Conservation (phyloP, 192 early-diverging fungal genomes). For the Linnemannia exigua region DNA sequence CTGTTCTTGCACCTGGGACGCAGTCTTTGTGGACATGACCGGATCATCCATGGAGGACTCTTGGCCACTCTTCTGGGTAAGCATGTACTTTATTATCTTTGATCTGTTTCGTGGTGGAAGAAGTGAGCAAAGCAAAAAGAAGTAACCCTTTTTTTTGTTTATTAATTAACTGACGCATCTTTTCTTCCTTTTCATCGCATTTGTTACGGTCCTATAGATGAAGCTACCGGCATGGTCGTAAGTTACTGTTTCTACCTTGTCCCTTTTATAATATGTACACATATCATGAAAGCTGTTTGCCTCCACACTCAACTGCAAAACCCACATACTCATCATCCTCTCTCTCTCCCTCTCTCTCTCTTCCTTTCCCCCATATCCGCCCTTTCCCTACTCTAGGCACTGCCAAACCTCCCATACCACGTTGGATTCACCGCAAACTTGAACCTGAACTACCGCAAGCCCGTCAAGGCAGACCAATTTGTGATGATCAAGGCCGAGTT, state of each 20-base stretch:
- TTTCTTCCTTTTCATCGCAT: not conserved
- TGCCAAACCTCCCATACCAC: conserved; percentile 72
- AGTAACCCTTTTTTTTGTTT: not conserved
- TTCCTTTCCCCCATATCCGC: not conserved
- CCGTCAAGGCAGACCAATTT: conserved; percentile 74
- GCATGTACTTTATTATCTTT: not conserved
- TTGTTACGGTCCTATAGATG: conserved; percentile 24
- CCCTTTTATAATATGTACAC: not conserved
- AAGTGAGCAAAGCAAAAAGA: too few relatives aligned
- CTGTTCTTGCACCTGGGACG: conserved; percentile 79
- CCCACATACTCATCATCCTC: not conserved
- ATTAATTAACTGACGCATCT: not conserved
- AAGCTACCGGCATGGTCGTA: conserved; percentile 54
- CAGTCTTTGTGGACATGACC: conserved; percentile 81
- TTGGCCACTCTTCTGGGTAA: conserved; percentile 71
- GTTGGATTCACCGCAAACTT: conserved; percentile 83
- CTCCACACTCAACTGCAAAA: not conserved
- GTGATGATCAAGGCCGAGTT: conserved; percentile 70
- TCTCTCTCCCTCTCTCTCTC: conserved; percentile 11
- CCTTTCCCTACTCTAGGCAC: conserved; percentile 32
- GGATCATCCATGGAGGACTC: conserved; percentile 86
- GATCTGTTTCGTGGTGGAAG: not conserved
- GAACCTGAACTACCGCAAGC: conserved; percentile 80
- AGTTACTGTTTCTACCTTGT: not conserved
- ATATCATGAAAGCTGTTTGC: not conserved